Percentiles rank a stretch among this genome's conserved stretches.
Evolutionary conservation across 129 eudicot species (phyloP).

Genomic region (Calendula officinalis): DNA sequence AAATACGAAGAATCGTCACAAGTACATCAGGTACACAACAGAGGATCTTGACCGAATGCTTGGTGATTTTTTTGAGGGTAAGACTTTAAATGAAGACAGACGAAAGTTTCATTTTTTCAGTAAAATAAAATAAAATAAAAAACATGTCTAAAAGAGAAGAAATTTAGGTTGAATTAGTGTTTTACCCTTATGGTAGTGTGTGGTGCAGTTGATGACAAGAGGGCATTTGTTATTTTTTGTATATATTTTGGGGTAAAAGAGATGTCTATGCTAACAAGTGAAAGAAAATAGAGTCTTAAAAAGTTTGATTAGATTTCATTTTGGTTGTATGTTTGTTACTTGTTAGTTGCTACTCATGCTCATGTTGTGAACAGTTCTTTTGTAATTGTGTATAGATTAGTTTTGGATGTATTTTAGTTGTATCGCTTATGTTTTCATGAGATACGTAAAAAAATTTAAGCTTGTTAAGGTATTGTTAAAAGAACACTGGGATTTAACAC

Average conservation of each 20-base stretch:
- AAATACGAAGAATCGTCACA: constrained; percentile 84
- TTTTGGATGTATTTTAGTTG: too few species aligned
- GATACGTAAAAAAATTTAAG: too few species aligned
- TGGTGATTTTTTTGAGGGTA: constrained; percentile 93
- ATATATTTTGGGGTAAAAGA: too few species aligned
- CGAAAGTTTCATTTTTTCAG: constrained; percentile 35
- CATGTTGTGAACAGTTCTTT: constrained; percentile 28
- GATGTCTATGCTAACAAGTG: constrained; percentile 23
- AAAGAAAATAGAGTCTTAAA: constrained; percentile 6
- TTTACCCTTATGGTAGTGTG: constrained; percentile 24
- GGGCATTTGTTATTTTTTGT: constrained; percentile 10
- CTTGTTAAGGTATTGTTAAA: too few species aligned
- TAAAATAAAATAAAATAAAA: too few species aligned
- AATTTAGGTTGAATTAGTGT: constrained; percentile 21
- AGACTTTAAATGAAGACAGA: constrained; percentile 68
- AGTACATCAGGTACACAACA: constrained; percentile 80
- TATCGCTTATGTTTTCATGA: too few species aligned
- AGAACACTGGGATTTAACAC: too few species aligned
- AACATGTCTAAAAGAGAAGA: constrained; percentile 14
- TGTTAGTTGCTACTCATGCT: constrained; percentile 6
- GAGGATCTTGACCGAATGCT: constrained; percentile 98
- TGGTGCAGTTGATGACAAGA: constrained; percentile 11
- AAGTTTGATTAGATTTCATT: constrained; percentile 7
- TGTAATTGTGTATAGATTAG: constrained; percentile 35
- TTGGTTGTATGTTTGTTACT: too few species aligned